Evolutionary conservation across 2,329 filamentous ascomycete genomes (phyloP), one percentile per base, ranked within the genome.

Genomic region (Colletotrichum chlorophyti): DNA sequence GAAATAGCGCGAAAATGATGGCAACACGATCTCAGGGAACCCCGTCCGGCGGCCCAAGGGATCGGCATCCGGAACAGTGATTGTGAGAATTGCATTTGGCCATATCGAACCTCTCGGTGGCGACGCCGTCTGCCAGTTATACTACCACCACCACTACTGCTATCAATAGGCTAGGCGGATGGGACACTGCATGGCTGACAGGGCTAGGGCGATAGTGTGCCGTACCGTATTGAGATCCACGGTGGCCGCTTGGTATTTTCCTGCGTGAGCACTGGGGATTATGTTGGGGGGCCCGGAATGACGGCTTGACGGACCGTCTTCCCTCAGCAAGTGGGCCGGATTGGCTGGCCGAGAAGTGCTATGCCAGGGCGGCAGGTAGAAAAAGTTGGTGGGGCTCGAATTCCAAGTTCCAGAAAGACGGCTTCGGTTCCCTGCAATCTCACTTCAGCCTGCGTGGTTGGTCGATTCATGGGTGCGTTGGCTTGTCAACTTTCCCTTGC

Each of bases 291-390:
- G 23, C 24, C 27, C 34, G n/a, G 23, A 35, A 32, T 17, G 31
- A 24, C 58, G 58, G 58, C 35, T 31, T 34, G 46, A 15, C 58
- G 58, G 58, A 32, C 58, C 58, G 58, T 31, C 40, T 31, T 19
- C 23, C 41, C 58, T 27, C 17, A 17, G 32, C 12, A 17, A 26
- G 11, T 5, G 14, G 34, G 40, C n/a, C 46, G 45, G 53, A 53
- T 60, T 58, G 58, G 58, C 42, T 60, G 27, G 45, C 38, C 37
- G 32, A 31, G 15, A 41, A 40, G 51, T n/a, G 43, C 37, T 21
- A 38, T 50, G 43, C 19, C 45, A 50, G 43, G 51, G 21, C 26
- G 26, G 27, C 19, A 17, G 17, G 17, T 8, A 26, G 32, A 38
- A 38, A 32, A n/a, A n/a, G n/a, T n/a, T n/a, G 40, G 34, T 50